These are phyloP conservation scores for Colletotrichum lindemuthianum DNA, from an alignment of 2,329 filamentous ascomycete genomes.

Conservation along the genomic window DNA sequence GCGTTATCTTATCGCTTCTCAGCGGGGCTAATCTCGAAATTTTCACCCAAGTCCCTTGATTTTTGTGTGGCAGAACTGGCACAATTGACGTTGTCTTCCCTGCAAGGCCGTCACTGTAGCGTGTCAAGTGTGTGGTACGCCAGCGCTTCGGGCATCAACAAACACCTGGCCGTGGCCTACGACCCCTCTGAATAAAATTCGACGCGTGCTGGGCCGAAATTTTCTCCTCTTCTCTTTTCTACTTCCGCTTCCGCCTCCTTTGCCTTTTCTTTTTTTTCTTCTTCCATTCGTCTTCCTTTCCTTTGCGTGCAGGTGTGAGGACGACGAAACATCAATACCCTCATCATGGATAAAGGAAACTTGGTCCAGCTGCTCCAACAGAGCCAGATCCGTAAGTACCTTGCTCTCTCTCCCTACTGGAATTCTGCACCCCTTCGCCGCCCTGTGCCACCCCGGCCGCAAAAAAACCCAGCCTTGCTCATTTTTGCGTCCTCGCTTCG, in stretches of 20 bases:
- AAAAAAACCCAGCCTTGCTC: slow-evolving; percentile 30
- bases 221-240: slow-evolving; percentile 26
- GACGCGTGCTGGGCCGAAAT: slow-evolving; percentile 25
- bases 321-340: slow-evolving; percentile 29
- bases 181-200: slow-evolving; percentile 30
- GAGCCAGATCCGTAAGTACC: slow-evolving; percentile 82
- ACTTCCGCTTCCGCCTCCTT: neutral
- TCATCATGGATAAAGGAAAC: slow-evolving; percentile 67
- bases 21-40: slow-evolving; percentile 36
- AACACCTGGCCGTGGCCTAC: slow-evolving; percentile 24
- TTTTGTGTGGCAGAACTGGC: slow-evolving; percentile 28
- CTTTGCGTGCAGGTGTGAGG: slow-evolving; percentile 24
- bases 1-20: slow-evolving; percentile 35
- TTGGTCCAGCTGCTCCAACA: slow-evolving; percentile 89
- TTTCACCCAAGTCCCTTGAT: slow-evolving; percentile 35
- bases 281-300: slow-evolving; percentile 15
- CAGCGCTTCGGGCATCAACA: slow-evolving; percentile 31
- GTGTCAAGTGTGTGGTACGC: slow-evolving; percentile 15
- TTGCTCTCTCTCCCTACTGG: neutral
- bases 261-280: slow-evolving; percentile 23
- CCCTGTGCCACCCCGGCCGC: slow-evolving; percentile 33
- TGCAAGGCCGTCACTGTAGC: neutral
- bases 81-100: slow-evolving; percentile 12
- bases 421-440: neutral
- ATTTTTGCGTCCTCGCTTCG: slow-evolving; percentile 31